phyloP scores from a whole-genome alignment of 495 filamentous ascomycete species.

The Apodospora peruviana region DNA sequence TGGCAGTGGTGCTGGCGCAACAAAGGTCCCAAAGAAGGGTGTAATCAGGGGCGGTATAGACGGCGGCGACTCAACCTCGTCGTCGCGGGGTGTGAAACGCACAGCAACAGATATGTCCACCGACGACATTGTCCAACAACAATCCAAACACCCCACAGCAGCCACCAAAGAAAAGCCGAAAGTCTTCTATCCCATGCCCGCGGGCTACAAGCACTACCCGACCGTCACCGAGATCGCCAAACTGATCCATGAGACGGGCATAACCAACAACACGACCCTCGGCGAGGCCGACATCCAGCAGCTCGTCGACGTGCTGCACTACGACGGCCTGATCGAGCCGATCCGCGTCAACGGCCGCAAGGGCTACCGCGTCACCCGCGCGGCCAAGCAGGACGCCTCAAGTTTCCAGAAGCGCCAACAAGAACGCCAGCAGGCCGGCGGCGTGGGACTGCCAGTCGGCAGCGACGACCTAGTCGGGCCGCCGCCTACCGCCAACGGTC shows the following conservation, averaged over 20 bases:
- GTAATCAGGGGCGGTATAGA: constrained; percentile 30
- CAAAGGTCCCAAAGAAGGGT: constrained; percentile 37
- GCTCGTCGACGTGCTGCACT: constrained; percentile 78
- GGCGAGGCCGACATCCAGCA: constrained; percentile 68
- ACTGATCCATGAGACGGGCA: constrained; percentile 58
- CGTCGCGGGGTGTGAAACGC: constrained; percentile 40
- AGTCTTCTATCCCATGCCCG: constrained; percentile 56
- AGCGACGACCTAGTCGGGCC: constrained; percentile 23
- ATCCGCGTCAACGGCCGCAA: constrained; percentile 36
- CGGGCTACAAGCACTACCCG: constrained; percentile 68
- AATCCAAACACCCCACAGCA: constrained; percentile 23
- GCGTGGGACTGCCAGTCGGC: constrained; percentile 15
- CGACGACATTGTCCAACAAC: constrained; percentile 20
- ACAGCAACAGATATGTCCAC: constrained; percentile 38
- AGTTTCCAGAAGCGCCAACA: constrained; percentile 27
- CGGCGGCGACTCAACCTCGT: constrained; percentile 18
- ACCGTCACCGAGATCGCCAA: constrained; percentile 65
- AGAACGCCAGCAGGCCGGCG: constrained; percentile 34
- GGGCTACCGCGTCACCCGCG: constrained; percentile 46
- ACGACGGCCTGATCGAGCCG: constrained; percentile 70
- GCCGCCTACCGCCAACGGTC: constrained; percentile 45
- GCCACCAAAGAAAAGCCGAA: constrained; percentile 14
- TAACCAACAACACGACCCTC: constrained; percentile 59
- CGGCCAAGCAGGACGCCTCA: constrained; percentile 34
- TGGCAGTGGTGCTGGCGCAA: constrained; percentile 7